phyloP scores from a whole-genome alignment of 441 rosid species.

The Euphorbia celastroides region DNA sequence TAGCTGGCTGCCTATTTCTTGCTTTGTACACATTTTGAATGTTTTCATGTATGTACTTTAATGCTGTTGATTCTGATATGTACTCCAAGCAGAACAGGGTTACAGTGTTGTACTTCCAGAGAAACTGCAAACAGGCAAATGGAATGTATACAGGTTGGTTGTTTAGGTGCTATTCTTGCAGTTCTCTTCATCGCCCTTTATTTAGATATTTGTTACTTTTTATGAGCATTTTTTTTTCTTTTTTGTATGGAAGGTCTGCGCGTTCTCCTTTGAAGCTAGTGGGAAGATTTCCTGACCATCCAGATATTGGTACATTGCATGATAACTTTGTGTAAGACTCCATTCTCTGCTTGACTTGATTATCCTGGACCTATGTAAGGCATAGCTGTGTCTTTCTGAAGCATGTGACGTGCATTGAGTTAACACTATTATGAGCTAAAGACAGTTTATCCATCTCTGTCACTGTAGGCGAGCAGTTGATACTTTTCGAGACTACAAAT shows the following conservation, averaged over 20 bases:
- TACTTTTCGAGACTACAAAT: conserved; percentile 66
- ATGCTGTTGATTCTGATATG: conserved; percentile 15
- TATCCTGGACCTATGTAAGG: neutral
- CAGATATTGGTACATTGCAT: conserved; percentile 80
- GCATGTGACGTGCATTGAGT: no score
- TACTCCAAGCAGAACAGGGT: conserved; percentile 33
- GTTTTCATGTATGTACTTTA: conserved; percentile 3
- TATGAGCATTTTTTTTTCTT: neutral
- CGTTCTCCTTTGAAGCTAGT: conserved; percentile 69
- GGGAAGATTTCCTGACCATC: conserved; percentile 71
- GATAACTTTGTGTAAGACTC: conserved; percentile 79
- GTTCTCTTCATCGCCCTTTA: neutral
- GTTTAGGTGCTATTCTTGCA: neutral
- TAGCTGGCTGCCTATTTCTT: neutral
- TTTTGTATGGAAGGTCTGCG: conserved; percentile 49
- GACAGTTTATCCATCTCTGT: neutral
- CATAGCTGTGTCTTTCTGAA: no score
- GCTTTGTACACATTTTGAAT: neutral
- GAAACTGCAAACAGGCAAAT: conserved; percentile 77
- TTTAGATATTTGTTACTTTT: neutral
- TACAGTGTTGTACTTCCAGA: conserved; percentile 89
- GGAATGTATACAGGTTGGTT: conserved; percentile 84
- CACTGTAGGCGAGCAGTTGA: conserved; percentile 58
- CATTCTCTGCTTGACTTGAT: neutral
- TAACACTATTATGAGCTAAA: no score